Percentiles rank a stretch among this genome's conserved stretches.
phyloP scores from a whole-genome alignment of 192 early-diverging fungal species.

The Geosiphon pyriformis region DNA sequence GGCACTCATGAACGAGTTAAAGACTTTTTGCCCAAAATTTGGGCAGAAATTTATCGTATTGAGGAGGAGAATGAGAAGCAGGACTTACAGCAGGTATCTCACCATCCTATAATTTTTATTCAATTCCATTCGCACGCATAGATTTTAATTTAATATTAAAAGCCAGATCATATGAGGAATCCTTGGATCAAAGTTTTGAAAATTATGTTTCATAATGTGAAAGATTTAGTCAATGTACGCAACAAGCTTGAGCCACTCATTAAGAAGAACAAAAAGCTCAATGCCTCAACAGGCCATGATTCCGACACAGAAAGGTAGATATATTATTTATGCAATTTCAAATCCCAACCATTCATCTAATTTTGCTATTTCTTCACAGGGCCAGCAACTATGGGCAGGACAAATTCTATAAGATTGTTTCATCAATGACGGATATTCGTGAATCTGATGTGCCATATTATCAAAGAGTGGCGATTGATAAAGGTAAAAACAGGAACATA shows the following conservation, averaged over 20 bases:
- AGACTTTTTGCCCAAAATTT: constrained; percentile 71
- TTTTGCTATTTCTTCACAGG: neutral
- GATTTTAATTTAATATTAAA: neutral
- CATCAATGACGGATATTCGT: constrained; percentile 83
- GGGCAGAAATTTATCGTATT: constrained; percentile 61
- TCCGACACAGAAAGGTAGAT: constrained; percentile 52
- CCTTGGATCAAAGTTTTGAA: constrained; percentile 65
- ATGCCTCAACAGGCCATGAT: constrained; percentile 64
- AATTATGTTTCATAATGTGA: constrained; percentile 78
- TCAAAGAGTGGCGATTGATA: constrained; percentile 89
- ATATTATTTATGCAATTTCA: no score
- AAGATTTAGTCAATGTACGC: constrained; percentile 71
- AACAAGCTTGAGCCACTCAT: constrained; percentile 66
- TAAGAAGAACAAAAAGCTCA: constrained; percentile 60
- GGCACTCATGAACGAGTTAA: constrained; percentile 80
- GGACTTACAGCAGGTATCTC: constrained; percentile 72
- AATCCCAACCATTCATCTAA: constrained; percentile 15
- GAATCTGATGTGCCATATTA: constrained; percentile 98
- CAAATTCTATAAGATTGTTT: constrained; percentile 49
- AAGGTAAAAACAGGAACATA: constrained; percentile 41
- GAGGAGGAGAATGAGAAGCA: constrained; percentile 60
- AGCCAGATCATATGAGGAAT: constrained; percentile 89
- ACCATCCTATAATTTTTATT: neutral
- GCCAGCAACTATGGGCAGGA: neutral
- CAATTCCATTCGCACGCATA: neutral